Conservation (phyloP, 306 rosid species). For the Castanospermum australe region DNA sequence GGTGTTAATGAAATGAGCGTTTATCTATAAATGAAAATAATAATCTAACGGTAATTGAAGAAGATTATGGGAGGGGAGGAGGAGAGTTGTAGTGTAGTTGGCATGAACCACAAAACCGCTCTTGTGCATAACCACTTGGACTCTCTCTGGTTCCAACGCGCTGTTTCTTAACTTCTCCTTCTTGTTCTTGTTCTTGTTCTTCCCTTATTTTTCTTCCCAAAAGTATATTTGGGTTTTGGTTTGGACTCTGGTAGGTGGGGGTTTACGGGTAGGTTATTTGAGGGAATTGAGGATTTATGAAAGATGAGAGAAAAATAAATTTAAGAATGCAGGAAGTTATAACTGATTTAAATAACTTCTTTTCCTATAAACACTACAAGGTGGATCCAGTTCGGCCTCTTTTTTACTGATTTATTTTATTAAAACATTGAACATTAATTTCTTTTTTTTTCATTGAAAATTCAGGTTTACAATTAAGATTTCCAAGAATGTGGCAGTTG, state of each 20-base stretch:
- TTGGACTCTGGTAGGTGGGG: slow-evolving; percentile 19
- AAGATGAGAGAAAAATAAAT: neutral
- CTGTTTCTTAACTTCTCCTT: slow-evolving; percentile 19
- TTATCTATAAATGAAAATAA: neutral
- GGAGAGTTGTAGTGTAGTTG: slow-evolving; percentile 42
- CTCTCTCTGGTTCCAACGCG: slow-evolving; percentile 31
- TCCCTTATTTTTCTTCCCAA: neutral
- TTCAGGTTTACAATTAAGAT: too few species aligned
- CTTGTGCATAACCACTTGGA: slow-evolving; percentile 33
- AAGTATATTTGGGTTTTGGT: slow-evolving; percentile 8
- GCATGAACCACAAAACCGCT: slow-evolving; percentile 66
- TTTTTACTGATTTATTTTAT: neutral
- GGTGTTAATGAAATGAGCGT: too few species aligned
- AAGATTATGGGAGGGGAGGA: neutral
- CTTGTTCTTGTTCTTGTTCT: neutral
- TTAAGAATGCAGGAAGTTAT: slow-evolving; percentile 34
- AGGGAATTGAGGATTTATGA: neutral
- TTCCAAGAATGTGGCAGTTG: slow-evolving; percentile 25
- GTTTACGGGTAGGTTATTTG: slow-evolving; percentile 23
- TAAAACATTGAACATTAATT: neutral
- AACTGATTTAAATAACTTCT: slow-evolving; percentile 46
- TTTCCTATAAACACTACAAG: slow-evolving; percentile 30
- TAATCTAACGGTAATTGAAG: neutral
- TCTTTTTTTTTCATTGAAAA: neutral
- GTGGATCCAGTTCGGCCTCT: neutral